Conservation (phyloP, 139 green algal species). For the Coccomyxa sp. region DNA sequence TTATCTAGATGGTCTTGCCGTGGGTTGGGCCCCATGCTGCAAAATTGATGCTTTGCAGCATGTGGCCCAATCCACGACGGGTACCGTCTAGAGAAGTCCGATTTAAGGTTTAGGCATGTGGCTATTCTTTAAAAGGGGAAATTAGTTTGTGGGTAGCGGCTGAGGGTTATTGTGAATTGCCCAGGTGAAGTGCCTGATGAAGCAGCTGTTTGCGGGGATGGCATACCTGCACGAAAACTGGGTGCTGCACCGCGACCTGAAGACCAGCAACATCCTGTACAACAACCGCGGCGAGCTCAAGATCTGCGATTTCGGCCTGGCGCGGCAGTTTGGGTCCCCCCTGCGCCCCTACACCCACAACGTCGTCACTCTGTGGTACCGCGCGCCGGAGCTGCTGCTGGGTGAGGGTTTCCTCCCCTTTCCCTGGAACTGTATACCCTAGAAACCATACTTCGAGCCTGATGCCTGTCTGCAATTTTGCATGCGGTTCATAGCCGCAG, state of each 20-base stretch:
- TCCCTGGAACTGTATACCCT: conserved; percentile 11
- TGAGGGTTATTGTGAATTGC: neutral
- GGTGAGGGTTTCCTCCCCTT: conserved; percentile 28
- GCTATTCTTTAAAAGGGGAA: no score
- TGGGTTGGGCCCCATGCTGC: no score
- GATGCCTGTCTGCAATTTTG: neutral
- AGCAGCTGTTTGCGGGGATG: conserved; percentile 83
- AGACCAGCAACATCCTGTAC: conserved; percentile 98
- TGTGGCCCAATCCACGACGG: no score
- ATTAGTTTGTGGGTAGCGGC: no score
- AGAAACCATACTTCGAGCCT: neutral
- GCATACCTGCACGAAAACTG: conserved; percentile 90
- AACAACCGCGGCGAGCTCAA: conserved; percentile 91
- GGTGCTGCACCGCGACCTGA: conserved; percentile 89
- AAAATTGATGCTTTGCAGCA: no score
- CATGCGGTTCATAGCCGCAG: neutral
- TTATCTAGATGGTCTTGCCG: no score
- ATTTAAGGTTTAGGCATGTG: no score
- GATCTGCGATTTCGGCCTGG: conserved; percentile 98
- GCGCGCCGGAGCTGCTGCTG: conserved; percentile 86
- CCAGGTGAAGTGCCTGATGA: conserved; percentile 62
- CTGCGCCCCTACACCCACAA: conserved; percentile 64
- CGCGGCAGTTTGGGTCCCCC: conserved; percentile 68
- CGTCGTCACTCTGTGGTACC: conserved; percentile 86
- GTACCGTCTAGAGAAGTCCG: no score